phyloP scores from a whole-genome alignment of 2,329 filamentous ascomycete genomes.

The Penicillium vulpinum region DNA sequence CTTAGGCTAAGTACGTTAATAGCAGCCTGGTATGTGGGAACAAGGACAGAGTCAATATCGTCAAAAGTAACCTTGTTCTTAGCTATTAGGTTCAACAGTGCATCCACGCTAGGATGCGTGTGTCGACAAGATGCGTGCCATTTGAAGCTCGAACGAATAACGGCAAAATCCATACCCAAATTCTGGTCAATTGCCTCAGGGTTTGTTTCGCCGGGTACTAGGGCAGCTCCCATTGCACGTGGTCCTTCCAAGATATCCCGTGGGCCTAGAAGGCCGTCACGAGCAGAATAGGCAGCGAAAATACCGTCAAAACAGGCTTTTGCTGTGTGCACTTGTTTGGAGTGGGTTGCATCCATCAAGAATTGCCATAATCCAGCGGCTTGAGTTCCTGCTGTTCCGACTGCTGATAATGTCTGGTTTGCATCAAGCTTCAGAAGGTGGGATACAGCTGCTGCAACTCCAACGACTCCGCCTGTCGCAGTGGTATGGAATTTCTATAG shows the following conservation, averaged over 20 bases:
- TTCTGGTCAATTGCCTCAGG: constrained; percentile 27
- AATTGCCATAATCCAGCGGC: constrained; percentile 38
- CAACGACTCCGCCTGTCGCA: constrained; percentile 30
- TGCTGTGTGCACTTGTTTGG: constrained; percentile 35
- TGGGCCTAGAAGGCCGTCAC: constrained; percentile 29
- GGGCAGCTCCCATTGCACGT: constrained; percentile 27
- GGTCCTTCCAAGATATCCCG: constrained; percentile 32
- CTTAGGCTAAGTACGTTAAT: constrained; percentile 33
- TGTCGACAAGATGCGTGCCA: constrained; percentile 38
- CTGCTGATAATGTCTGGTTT: constrained; percentile 27
- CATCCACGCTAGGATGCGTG: constrained; percentile 35
- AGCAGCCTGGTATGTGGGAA: constrained; percentile 33
- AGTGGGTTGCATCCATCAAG: constrained; percentile 32
- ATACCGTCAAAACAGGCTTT: constrained; percentile 36
- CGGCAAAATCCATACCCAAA: constrained; percentile 27
- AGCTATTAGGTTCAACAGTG: constrained; percentile 29
- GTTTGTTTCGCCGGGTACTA: constrained; percentile 24
- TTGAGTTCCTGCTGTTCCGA: constrained; percentile 35
- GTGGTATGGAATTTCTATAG: constrained; percentile 30
- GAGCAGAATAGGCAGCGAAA: constrained; percentile 32
- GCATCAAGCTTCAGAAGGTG: constrained; percentile 26
- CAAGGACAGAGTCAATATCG: constrained; percentile 31
- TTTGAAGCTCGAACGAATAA: constrained; percentile 35
- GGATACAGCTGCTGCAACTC: constrained; percentile 30
- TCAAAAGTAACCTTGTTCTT: constrained; percentile 26